Percentiles rank a stretch among this genome's conserved stretches.
Conservation (phyloP, 306 rosid species). For the Cercis canadensis region DNA sequence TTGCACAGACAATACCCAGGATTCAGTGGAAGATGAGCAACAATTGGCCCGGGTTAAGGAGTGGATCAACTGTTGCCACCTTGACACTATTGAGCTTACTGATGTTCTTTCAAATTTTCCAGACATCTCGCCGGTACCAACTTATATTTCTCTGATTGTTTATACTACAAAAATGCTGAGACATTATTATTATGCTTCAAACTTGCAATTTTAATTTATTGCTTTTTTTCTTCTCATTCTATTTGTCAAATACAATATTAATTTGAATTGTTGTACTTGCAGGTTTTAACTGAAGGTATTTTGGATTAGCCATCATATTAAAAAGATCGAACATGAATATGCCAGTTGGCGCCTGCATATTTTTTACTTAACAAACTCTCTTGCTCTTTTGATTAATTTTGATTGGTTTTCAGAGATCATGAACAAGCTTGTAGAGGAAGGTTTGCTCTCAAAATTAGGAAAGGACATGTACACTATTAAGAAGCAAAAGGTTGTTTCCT, state of each 20-base stretch:
- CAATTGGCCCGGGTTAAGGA: conserved; percentile 76
- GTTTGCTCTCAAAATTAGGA: conserved; percentile 65
- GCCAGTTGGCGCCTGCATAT: neutral
- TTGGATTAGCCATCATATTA: conserved; percentile 11
- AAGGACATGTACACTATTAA: conserved; percentile 64
- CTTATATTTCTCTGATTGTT: conserved; percentile 23
- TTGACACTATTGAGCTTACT: conserved; percentile 68
- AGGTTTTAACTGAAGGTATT: conserved; percentile 86
- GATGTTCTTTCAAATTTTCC: conserved; percentile 86
- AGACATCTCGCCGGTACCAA: conserved; percentile 81
- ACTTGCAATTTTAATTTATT: conserved; percentile 19
- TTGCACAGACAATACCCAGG: conserved; percentile 77
- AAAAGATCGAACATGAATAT: conserved; percentile 18
- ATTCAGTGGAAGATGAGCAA: conserved; percentile 78
- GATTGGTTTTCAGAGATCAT: conserved; percentile 64
- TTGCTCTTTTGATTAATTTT: conserved; percentile 40
- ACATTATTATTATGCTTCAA: neutral
- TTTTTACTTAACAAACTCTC: conserved; percentile 21
- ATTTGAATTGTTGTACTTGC: conserved; percentile 45
- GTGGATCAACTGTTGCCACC: conserved; percentile 70
- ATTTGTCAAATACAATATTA: conserved; percentile 26
- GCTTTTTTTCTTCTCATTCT: conserved; percentile 2
- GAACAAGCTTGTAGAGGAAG: conserved; percentile 75
- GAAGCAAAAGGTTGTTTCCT: conserved; percentile 62
- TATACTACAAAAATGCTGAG: neutral